Evolutionary conservation across 139 green algal genomes (phyloP).

Genomic region (Pedinophyceae sp.): DNA sequence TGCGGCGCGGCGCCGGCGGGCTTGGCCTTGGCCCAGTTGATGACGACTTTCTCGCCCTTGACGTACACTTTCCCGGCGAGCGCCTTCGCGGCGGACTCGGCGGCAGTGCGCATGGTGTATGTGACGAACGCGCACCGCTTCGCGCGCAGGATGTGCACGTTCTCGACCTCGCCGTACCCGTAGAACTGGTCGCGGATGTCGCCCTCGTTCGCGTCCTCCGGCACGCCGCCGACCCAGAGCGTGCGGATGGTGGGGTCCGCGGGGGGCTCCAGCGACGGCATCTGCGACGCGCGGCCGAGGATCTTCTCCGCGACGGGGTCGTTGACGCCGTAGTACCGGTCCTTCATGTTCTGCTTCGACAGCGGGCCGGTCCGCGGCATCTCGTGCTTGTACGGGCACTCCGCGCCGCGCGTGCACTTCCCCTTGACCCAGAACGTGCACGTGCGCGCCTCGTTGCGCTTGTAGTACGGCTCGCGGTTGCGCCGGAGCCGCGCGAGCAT

Average conservation of each 20-base stretch:
- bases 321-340: slow-evolving; percentile 94
- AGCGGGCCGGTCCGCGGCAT: slow-evolving; percentile 3
- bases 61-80: slow-evolving; percentile 55
- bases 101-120: slow-evolving; percentile 31
- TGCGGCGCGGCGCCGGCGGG: slow-evolving; percentile 6
- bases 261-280: slow-evolving; percentile 59
- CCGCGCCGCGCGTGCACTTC: slow-evolving; percentile 79
- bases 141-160: slow-evolving; percentile 29
- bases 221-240: slow-evolving; percentile 67
- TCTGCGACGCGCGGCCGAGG: slow-evolving; percentile 42
- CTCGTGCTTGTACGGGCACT: slow-evolving; percentile 75
- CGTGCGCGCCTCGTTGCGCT: slow-evolving; percentile 80
- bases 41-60: slow-evolving; percentile 54
- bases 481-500: slow-evolving; percentile 64
- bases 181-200: slow-evolving; percentile 82
- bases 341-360: slow-evolving; percentile 15
- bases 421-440: slow-evolving; percentile 90
- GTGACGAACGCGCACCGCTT: slow-evolving; percentile 9
- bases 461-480: slow-evolving; percentile 94
- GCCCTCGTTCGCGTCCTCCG: slow-evolving; percentile 48
- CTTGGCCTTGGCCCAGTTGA: slow-evolving; percentile 82
- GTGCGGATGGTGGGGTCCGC: slow-evolving; percentile 84
- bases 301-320: slow-evolving; percentile 94
- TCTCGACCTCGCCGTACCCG: slow-evolving; percentile 64
- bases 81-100: slow-evolving; percentile 71